phyloP scores from a whole-genome alignment of 2,329 filamentous ascomycete genomes.

The Cercospora berteroae region DNA sequence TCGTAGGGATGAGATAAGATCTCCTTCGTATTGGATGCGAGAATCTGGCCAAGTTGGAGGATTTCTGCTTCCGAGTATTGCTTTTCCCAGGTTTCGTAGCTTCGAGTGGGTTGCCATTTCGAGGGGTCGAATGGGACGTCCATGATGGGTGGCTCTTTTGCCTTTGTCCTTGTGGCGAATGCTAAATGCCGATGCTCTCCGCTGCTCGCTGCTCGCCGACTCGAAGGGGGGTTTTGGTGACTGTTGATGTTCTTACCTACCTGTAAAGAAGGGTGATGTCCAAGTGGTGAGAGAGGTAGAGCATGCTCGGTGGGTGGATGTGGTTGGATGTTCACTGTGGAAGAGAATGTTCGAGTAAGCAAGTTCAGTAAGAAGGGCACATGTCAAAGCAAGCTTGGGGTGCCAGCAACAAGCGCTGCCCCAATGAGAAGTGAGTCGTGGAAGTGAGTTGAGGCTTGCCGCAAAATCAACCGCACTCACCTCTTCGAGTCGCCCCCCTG shows the following conservation, averaged over 20 bases:
- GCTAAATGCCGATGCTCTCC: background rate
- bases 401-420: background rate
- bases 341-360: background rate
- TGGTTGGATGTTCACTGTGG: background rate
- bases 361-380: background rate
- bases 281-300: background rate
- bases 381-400: background rate
- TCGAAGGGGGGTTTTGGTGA: background rate
- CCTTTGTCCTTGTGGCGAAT: background rate
- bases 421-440: background rate
- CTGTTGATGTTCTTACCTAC: background rate
- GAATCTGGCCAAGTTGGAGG: background rate
- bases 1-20: slow-evolving; percentile 31
- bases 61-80: slow-evolving; percentile 7
- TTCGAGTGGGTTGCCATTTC: slow-evolving; percentile 23
- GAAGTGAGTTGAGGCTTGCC: background rate
- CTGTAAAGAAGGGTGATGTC: background rate
- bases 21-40: slow-evolving; percentile 19
- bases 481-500: background rate
- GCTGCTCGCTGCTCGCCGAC: background rate
- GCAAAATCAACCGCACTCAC: background rate
- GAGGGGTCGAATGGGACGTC: slow-evolving; percentile 22
- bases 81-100: slow-evolving; percentile 14
- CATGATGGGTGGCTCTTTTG: slow-evolving; percentile 14
- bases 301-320: background rate